Evolutionary conservation across 73 alveolate genomes (phyloP).

Genomic region (Paramecium pentaurelia): DNA sequence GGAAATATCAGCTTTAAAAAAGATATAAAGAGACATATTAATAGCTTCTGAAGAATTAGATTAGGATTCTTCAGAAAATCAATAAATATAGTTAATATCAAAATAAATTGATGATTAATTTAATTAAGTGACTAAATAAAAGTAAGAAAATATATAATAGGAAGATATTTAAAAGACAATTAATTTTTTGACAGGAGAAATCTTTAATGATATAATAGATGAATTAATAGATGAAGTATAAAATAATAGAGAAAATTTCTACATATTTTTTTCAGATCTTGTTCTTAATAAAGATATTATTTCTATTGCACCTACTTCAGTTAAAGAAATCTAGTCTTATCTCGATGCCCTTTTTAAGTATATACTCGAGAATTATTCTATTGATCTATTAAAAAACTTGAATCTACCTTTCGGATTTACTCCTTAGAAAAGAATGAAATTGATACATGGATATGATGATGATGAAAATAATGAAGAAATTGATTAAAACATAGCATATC

Average conservation of each 20-base stretch:
- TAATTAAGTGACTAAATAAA: neutral
- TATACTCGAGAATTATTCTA: neutral
- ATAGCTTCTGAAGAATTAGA: neutral
- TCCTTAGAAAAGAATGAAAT: neutral
- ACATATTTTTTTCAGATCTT: neutral
- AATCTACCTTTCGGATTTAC: slow-evolving; percentile 33
- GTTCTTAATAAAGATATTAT: neutral
- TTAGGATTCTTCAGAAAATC: neutral
- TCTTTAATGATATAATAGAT: neutral
- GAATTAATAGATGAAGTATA: neutral
- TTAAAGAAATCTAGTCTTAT: neutral
- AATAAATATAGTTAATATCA: neutral
- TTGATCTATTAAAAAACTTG: neutral
- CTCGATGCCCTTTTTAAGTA: neutral
- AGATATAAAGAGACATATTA: slow-evolving; percentile 2
- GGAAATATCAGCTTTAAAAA: slow-evolving; percentile 4
- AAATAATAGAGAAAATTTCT: neutral
- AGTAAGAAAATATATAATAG: neutral
- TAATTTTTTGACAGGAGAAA: neutral
- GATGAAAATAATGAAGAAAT: neutral
- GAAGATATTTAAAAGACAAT: slow-evolving; percentile 4
- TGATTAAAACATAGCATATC: neutral
- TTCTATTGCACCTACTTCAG: neutral
- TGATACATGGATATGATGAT: slow-evolving; percentile 41
- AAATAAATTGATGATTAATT: neutral